phyloP scores from a whole-genome alignment of 2,329 filamentous ascomycete species.

The Aspergillus sp. region DNA sequence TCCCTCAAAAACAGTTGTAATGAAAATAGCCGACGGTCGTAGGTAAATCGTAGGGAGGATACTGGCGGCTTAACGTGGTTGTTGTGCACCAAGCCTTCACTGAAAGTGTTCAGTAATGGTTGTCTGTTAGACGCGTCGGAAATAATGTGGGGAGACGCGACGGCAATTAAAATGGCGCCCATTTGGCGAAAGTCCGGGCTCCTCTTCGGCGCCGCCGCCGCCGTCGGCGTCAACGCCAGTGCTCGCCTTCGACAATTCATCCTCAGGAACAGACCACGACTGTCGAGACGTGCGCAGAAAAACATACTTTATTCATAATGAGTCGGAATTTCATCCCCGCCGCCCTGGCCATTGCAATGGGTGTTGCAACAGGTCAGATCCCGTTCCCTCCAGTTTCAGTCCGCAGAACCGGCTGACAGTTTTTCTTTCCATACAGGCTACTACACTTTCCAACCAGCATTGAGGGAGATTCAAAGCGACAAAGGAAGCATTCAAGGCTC shows the following conservation, averaged over 20 bases:
- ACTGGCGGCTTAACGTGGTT: not conserved
- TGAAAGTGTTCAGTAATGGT: not conserved
- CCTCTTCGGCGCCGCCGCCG: not conserved
- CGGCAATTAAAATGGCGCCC: constrained; percentile 13
- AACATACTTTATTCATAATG: constrained; percentile 23
- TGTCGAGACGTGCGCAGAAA: not conserved
- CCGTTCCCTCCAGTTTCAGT: no score
- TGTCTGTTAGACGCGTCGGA: constrained; percentile 23
- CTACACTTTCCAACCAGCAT: constrained; percentile 44
- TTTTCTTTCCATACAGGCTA: constrained; percentile 33
- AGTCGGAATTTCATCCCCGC: constrained; percentile 40
- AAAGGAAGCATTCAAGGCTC: constrained; percentile 17
- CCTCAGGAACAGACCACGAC: not conserved
- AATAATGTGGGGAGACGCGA: constrained; percentile 29
- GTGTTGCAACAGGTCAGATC: constrained; percentile 39
- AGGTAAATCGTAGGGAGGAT: not conserved
- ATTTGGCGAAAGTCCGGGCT: constrained; percentile 22
- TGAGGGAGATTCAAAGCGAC: constrained; percentile 36
- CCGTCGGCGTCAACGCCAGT: not conserved
- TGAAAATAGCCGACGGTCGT: not conserved
- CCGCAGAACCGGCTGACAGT: not conserved
- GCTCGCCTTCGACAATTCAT: not conserved
- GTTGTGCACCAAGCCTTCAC: not conserved
- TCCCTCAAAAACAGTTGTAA: constrained; percentile 5
- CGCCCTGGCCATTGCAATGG: constrained; percentile 39